These are phyloP conservation scores for Escallonia herrerae DNA, from an alignment of 129 eudicot genomes.

Conservation along the genomic window DNA sequence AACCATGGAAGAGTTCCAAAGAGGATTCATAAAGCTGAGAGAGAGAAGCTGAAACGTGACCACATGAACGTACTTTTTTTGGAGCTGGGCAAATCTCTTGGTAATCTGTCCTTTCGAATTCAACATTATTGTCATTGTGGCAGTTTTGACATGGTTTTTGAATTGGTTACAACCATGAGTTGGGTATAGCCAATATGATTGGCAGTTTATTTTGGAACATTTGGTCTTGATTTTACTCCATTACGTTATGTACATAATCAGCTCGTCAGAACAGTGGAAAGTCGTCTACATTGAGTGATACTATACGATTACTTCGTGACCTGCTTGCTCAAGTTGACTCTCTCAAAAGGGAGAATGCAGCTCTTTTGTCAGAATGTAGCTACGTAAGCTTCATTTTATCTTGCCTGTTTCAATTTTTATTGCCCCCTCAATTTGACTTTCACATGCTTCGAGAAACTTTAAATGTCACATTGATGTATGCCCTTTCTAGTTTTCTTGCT, in stretches of 20 bases:
- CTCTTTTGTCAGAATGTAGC: slow-evolving; percentile 65
- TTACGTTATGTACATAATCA: slow-evolving; percentile 35
- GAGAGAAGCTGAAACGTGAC: slow-evolving; percentile 84
- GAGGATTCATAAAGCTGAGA: slow-evolving; percentile 70
- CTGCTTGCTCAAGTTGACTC: slow-evolving; percentile 50
- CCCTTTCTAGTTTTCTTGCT: slow-evolving; percentile 1
- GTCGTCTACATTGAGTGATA: slow-evolving; percentile 53
- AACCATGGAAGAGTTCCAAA: slow-evolving; percentile 42
- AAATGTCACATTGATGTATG: neutral
- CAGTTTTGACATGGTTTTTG: neutral
- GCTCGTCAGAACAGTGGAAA: slow-evolving; percentile 48
- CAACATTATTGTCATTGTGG: neutral
- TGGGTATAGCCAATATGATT: neutral
- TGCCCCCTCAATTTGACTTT: neutral
- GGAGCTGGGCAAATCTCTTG: slow-evolving; percentile 48
- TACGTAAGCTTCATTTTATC: slow-evolving; percentile 46
- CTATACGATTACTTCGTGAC: slow-evolving; percentile 50
- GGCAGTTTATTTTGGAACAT: neutral
- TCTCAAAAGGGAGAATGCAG: slow-evolving; percentile 62
- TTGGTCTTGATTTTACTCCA: neutral
- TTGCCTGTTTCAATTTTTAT: neutral
- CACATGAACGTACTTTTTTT: slow-evolving; percentile 55
- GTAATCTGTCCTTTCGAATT: slow-evolving; percentile 13
- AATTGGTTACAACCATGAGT: no score
- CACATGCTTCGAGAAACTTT: neutral